Conservation (phyloP, 495 filamentous ascomycete species). For the Neurospora pannonica region DNA sequence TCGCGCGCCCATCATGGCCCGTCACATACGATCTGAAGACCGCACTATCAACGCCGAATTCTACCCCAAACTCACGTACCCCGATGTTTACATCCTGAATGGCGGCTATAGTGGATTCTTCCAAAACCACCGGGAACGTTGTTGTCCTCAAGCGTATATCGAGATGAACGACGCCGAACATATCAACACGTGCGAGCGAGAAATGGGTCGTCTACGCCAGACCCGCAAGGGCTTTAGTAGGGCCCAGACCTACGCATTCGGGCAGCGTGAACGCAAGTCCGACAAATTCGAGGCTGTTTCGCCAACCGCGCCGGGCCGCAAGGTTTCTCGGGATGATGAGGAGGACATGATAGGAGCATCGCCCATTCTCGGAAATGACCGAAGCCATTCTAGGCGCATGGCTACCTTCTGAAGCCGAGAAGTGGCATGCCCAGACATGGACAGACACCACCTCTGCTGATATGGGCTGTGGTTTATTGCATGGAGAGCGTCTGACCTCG, state of each 20-base stretch:
- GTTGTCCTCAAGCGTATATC: slow-evolving; percentile 89
- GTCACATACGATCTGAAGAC: slow-evolving; percentile 79
- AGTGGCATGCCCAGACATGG: background rate
- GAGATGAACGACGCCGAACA: slow-evolving; percentile 90
- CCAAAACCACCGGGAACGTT: slow-evolving; percentile 60
- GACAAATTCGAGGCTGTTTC: slow-evolving; percentile 39
- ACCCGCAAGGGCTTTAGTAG: slow-evolving; percentile 75
- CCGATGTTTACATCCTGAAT: slow-evolving; percentile 93
- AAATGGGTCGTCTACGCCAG: slow-evolving; percentile 72
- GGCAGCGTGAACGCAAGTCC: slow-evolving; percentile 43
- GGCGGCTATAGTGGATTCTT: slow-evolving; percentile 96
- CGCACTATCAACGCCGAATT: slow-evolving; percentile 68
- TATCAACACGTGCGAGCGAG: slow-evolving; percentile 82
- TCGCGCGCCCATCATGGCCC: slow-evolving; percentile 93
- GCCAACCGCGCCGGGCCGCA: slow-evolving; percentile 58
- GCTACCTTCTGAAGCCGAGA: slow-evolving; percentile 50
- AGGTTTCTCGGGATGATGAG: slow-evolving; percentile 27
- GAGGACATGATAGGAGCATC: slow-evolving; percentile 44
- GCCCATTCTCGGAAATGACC: slow-evolving; percentile 40
- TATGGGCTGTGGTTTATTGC: background rate
- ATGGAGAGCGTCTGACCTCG: background rate
- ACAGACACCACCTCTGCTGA: background rate
- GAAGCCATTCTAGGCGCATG: slow-evolving; percentile 57
- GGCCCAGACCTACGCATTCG: slow-evolving; percentile 91
- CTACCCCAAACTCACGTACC: slow-evolving; percentile 84